Conservation (phyloP, 495 filamentous ascomycete genomes). For the Margaritispora aquatica region DNA sequence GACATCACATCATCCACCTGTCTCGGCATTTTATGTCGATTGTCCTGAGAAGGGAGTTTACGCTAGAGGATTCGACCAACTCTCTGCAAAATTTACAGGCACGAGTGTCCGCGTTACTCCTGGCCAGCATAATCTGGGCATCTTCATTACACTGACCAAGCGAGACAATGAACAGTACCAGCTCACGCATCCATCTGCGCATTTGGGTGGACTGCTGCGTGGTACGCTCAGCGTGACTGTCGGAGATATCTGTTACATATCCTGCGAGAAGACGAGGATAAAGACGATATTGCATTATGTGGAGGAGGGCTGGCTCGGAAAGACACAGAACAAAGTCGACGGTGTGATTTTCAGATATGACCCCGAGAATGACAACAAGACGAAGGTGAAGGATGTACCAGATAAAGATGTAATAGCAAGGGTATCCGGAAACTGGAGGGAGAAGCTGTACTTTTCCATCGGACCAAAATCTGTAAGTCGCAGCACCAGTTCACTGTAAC, state of each 20-base stretch:
- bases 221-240: conserved; percentile 81
- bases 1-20: conserved; percentile 96
- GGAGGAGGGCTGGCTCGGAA: conserved; percentile 92
- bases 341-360: conserved; percentile 88
- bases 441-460: conserved; percentile 46
- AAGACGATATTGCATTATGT: conserved; percentile 89
- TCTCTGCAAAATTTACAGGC: conserved; percentile 96
- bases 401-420: conserved; percentile 77
- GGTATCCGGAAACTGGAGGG: conserved; percentile 76
- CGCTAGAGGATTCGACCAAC: conserved; percentile 88
- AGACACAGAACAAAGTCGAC: conserved; percentile 83
- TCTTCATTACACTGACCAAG: conserved; percentile 81
- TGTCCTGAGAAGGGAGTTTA: conserved; percentile 87
- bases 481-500: background rate
- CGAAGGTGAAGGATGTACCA: conserved; percentile 75
- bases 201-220: conserved; percentile 80
- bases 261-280: conserved; percentile 77
- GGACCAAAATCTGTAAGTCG: conserved; percentile 46
- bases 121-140: conserved; percentile 89
- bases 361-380: conserved; percentile 70
- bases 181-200: conserved; percentile 88
- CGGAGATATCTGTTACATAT: conserved; percentile 78
- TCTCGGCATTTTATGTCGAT: conserved; percentile 91
- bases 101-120: conserved; percentile 88
- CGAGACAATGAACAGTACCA: conserved; percentile 87